A percentile compares a stretch with the other conserved stretches of the same genome.
Conservation (phyloP, 106 monocot species). For the Alisma plantagoaquatica region DNA sequence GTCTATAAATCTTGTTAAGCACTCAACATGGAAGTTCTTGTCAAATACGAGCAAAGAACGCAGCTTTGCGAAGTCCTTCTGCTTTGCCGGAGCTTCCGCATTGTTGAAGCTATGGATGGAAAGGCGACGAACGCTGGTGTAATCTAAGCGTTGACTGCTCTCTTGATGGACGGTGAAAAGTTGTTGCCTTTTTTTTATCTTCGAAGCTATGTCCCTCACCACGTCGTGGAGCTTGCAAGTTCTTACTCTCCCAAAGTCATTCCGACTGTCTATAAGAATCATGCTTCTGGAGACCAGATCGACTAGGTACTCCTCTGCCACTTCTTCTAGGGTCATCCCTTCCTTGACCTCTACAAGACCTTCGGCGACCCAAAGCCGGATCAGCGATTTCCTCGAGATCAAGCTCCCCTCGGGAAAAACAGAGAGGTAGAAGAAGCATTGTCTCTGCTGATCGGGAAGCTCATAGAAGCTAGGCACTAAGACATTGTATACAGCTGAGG, state of each 20-base stretch:
- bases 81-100: too few species aligned
- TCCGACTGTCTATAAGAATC: slow-evolving; percentile 15
- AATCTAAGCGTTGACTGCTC: neutral
- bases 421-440: slow-evolving; percentile 19
- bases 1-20: neutral
- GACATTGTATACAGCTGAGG: neutral
- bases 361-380: slow-evolving; percentile 28
- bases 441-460: slow-evolving; percentile 16
- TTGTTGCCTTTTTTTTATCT: neutral
- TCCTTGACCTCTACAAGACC: slow-evolving; percentile 11
- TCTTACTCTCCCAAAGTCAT: slow-evolving; percentile 1
- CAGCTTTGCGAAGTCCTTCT: neutral
- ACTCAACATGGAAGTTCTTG: neutral
- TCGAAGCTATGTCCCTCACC: neutral
- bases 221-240: slow-evolving; percentile 13
- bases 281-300: slow-evolving; percentile 22
- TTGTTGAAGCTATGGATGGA: neutral
- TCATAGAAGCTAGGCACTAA: slow-evolving; percentile 13
- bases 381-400: slow-evolving; percentile 10
- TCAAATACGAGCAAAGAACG: neutral
- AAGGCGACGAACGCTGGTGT: neutral
- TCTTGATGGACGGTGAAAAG: neutral
- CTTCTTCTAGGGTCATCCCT: slow-evolving; percentile 17
- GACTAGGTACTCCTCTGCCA: slow-evolving; percentile 21
- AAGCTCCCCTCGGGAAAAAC: slow-evolving; percentile 15